Evolutionary conservation across 2,329 filamentous ascomycete genomes (phyloP), one percentile per base, ranked within the genome.

Genomic region (Ustulina deusta): DNA sequence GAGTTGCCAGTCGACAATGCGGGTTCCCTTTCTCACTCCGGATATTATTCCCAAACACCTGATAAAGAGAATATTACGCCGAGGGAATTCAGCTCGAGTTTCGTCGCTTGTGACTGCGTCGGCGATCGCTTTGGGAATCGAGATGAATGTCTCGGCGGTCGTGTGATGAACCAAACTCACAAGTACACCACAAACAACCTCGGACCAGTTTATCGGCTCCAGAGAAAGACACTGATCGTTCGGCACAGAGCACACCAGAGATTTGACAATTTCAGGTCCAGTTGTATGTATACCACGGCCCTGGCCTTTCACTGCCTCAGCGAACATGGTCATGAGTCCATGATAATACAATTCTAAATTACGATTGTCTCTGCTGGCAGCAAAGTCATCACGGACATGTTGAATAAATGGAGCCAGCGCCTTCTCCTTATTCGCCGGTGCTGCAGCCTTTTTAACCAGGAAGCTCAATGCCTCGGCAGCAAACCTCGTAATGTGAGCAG

Each of bases 401-500:
- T 86, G 82, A 1, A 97, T 82, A n/a, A 97, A 89, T 13, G 85
- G 81, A 13, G 87, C 83, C 40, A 99, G 83, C 0, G 93, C 89
- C 29, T 84, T 87, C 71, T 95, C 91, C 72, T 93, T 90, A 71
- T 93, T 89, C 63, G 93, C 93, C 2, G 90, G 87, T 17, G 91
- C 87, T 1, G 92, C 94, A 6, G 94, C 92, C 81, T 97, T 98
- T 76, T 93, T 91, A 22, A 99, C 86, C 22, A 99, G 84, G 76
- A 98, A 99, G 72, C 94, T 97, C 82, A 99, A 87, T 2, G 96
- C 93, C 81, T 99, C 96, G 29, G 96, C 96, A 13, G 95, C 93
- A 79, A 98, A 99, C 62, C 94, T 89, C 27, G 93, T 91, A 72
- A 97, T 93, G 79, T 97, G 94, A 17, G 90, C 88, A 71, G 95